Evolutionary conservation across 331 rosid genomes (phyloP), one percentile per base, ranked within the genome.

Genomic region (Malus hybrid): DNA sequence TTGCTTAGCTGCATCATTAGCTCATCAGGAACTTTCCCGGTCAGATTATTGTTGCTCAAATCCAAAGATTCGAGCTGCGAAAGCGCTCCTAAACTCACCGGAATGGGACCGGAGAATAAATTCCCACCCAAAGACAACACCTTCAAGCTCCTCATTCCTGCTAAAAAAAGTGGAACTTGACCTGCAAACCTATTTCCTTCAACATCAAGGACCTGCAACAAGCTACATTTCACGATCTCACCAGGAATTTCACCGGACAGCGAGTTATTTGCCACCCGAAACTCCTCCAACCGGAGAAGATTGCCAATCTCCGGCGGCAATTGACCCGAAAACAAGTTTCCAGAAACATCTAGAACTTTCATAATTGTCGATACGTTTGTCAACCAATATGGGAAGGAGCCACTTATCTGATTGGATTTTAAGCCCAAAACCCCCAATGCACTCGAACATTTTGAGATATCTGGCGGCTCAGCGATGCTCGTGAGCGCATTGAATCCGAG

Each of bases 401-500:
- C 66, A 18, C 31, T 74, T 72, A 92, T 74, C 86, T 72, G 87
- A 79, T 88, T 92, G 68, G 73, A 80, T 55, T 85, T 75, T 15
- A 92, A 79, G 77, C 85, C 86, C 65, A 92, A 65, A 71, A 79
- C 62, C 86, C 88, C 89, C 83, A 92, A 82, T 22, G 77, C 29
- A 50, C 80, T 79, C 4, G 65, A 57, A 61, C 91, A 92, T 6
- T 48, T 63, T 4, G 46, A 86, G 18, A 36, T 66, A 55, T 74
- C 81, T 84, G 76, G 82, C 79, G 93, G 89, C 85, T 75, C 24
- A 18, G 80, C 80, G 54, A 90, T 46, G 3, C 91, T 83, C 89
- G 97, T 90, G 94, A 92, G 69, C 10, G 72, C 81, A 82, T 92
- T 92, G 72, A 86, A 87, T 2, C 84, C 94, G 6, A 92, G 76